A percentile compares a stretch with the other conserved stretches of the same genome.
Conservation (phyloP, 305 asterid genomes). For the Fraxinus floribunda region DNA sequence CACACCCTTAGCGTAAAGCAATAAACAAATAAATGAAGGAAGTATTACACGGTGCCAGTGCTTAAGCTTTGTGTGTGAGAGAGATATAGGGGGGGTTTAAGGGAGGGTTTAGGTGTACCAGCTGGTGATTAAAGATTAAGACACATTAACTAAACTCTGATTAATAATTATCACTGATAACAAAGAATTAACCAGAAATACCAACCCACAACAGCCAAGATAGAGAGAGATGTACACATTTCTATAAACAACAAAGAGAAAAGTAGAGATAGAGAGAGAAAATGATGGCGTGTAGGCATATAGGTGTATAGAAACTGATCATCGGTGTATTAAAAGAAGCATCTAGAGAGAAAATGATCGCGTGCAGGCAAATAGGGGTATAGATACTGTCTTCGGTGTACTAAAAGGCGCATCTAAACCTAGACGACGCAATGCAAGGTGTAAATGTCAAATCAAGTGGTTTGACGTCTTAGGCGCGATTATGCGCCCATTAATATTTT, state of each 20-base stretch:
- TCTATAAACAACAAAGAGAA: too few relatives aligned
- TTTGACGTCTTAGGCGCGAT: too few relatives aligned
- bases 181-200: slow-evolving; percentile 43
- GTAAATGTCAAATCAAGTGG: too few relatives aligned
- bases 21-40: slow-evolving; percentile 25
- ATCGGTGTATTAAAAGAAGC: too few relatives aligned
- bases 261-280: too few relatives aligned
- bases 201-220: slow-evolving; percentile 34
- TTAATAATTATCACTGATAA: slow-evolving; percentile 38
- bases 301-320: too few relatives aligned
- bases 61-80: slow-evolving; percentile 32
- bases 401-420: too few relatives aligned
- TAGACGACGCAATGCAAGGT: too few relatives aligned
- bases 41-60: slow-evolving; percentile 39
- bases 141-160: slow-evolving; percentile 73
- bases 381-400: too few relatives aligned
- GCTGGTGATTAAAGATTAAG: slow-evolving; percentile 95
- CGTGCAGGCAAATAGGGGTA: not conserved
- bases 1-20: slow-evolving; percentile 3
- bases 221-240: slow-evolving; percentile 9
- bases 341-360: too few relatives aligned
- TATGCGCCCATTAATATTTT: too few relatives aligned
- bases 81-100: slow-evolving; percentile 48
- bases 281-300: too few relatives aligned
- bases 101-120: slow-evolving; percentile 84